Evolutionary conservation across 768 basidiomycete species (phyloP).

Genomic region (Amyloporia xantha): DNA sequence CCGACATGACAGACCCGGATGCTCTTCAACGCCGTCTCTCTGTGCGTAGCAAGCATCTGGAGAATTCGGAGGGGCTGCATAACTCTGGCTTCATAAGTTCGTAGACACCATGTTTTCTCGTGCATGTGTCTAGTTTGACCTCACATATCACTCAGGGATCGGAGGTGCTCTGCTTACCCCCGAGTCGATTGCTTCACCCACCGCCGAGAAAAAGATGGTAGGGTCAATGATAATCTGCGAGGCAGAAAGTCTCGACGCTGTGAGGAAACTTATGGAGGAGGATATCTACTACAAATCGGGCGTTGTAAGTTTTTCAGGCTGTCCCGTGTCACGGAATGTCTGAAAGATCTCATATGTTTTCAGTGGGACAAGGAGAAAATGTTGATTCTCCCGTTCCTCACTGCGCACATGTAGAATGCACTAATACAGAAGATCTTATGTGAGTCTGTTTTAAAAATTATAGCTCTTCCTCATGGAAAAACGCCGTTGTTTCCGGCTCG

Average conservation of each 20-base stretch:
- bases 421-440: too few species aligned
- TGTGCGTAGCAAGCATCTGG: constrained; percentile 48
- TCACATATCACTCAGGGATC: constrained; percentile 37
- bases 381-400: constrained; percentile 38
- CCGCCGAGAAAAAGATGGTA: constrained; percentile 47
- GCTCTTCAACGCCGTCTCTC: constrained; percentile 50
- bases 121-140: background rate
- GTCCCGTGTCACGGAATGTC: background rate
- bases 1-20: constrained; percentile 55
- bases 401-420: background rate
- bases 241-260: constrained; percentile 43
- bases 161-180: constrained; percentile 56
- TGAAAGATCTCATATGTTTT: background rate
- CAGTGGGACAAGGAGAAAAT: constrained; percentile 57
- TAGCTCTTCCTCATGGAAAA: too few species aligned
- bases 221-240: constrained; percentile 55
- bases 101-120: constrained; percentile 18
- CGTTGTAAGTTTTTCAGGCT: constrained; percentile 29
- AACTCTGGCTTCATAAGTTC: constrained; percentile 44
- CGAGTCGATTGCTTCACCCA: constrained; percentile 42
- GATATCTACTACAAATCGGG: constrained; percentile 38
- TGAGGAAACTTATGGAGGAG: constrained; percentile 31
- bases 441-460: too few species aligned
- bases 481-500: too few species aligned
- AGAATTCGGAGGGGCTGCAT: constrained; percentile 34